A percentile compares a stretch with the other conserved stretches of the same genome.
Evolutionary conservation across 352 stramenopile species (phyloP).

Genomic region (Pythium myriotylum): DNA sequence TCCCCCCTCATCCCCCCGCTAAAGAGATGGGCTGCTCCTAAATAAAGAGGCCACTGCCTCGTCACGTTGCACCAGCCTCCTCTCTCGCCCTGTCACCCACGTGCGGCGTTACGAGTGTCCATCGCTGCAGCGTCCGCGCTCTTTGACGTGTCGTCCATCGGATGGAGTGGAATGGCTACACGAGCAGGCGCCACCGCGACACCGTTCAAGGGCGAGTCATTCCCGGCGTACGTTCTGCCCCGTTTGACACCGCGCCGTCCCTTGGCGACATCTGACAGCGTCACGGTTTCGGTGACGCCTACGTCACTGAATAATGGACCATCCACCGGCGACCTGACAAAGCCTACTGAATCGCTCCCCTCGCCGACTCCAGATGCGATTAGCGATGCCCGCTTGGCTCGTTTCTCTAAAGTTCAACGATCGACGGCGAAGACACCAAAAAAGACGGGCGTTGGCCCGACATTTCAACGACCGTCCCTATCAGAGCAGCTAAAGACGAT

Average conservation of each 20-base stretch:
- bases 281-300: not conserved
- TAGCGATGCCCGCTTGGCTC: not conserved
- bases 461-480: conserved; percentile 43
- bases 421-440: not conserved
- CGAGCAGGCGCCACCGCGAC: not conserved
- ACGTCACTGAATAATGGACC: conserved; percentile 1
- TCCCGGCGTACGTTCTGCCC: conserved; percentile 58
- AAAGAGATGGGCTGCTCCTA: conserved; percentile 20
- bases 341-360: not conserved
- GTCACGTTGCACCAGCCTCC: conserved; percentile 22
- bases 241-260: conserved; percentile 12
- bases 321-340: not conserved
- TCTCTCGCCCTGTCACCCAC: not conserved
- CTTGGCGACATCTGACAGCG: not conserved
- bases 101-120: conserved; percentile 4
- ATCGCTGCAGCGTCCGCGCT: conserved; percentile 2
- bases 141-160: not conserved
- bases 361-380: not conserved
- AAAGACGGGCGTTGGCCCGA: not conserved
- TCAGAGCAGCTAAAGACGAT: conserved; percentile 70
- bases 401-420: not conserved
- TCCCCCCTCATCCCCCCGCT: conserved; percentile 7
- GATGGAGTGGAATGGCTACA: conserved; percentile 10
- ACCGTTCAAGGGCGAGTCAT: conserved; percentile 70
- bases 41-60: conserved; percentile 23